Evolutionary conservation across 140 eudicot species (phyloP), one percentile per base, ranked within the genome.

Genomic region (Anethum foeniculum): DNA sequence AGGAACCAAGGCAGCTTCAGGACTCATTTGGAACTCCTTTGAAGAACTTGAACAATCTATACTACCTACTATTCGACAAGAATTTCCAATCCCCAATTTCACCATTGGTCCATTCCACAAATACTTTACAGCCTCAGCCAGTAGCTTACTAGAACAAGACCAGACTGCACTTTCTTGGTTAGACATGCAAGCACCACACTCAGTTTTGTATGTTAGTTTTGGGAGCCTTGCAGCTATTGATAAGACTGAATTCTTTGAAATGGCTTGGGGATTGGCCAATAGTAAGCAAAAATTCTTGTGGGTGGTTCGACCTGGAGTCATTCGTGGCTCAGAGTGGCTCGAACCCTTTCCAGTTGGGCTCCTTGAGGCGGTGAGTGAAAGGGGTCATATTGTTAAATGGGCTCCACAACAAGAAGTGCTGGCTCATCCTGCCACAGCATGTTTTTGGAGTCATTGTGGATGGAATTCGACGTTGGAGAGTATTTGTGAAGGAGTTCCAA

Each of bases 181-280:
- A 60, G 91, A 89, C 72, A 58, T 21, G 46, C 93, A 90, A 80
- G 80, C 88, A 7, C 82, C 87, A 1, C 89, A 72, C 7, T 90
- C 96, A 0, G 90, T 88, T 0, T 79, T 90, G 41, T 92, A 90
- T 36, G 92, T 89, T 56, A 90, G 96, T 83, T 90, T 93, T 64
- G 97, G 97, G 14, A 93, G 96, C 47, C 16, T 84, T 30, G 93
- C 85, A 14, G 78, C 77, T 0, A 81, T 90, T 36, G 81, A 82
- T 38, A 81, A 79, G 60, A 64, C 80, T 1, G 87, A 85, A 16
- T 88, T 93, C 58, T 38, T 28, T 0, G 88, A 93, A 64, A 83
- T 89, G 77, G 92, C 93, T 30, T 69, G 84, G 84, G 96, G 91
- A 1, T 75, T 93, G 76, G 92, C 83, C 23, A 83, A 87, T 27